Base-by-base conservation (phyloP, 1,284 basidiomycete genomes). In the Volvariella volvacea region DNA sequence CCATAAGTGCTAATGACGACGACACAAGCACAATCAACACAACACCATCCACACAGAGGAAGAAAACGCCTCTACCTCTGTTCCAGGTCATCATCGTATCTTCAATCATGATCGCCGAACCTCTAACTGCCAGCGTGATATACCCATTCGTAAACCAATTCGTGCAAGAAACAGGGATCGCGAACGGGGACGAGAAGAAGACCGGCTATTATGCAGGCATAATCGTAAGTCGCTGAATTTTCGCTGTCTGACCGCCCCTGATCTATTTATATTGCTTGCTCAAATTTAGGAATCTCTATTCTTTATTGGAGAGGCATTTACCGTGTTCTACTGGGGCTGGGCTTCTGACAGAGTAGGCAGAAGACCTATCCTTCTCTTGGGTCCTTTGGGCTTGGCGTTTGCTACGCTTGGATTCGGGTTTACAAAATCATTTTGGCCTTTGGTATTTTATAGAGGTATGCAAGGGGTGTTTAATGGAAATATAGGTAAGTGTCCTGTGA, bases 71-170 rank as follows among this genome's bases (percentile, higher is more conserved):
- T 3, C 57, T 73, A 6, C 73, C 71, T 10, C 65, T 59, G 43
- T 44, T 66, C 21, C 71, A 74, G 47, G 50, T 73, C 4, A 53
- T 61, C 21, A 63, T 70, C 22, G 52, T 70, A 12, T 58, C 63
- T 33, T 50, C 68, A 32, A 66, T 73, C 19, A 68, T 73, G 45
- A 58, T 74, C 30, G 52, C 71, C 4, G 76, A 78, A 52, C 73
- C 75, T 15, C 59, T 78, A 16, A 68, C 71, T 0, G 65, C 59
- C 20, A 60, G 61, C 8, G 71, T 78, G 28, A 76, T 80, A 47
- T 76, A 73, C 43, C 78, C 76, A 1, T 79, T 78, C 54, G 66
- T 79, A 47, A 68, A 61, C 47, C 63, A 75, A 49, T 64, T 74
- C 37, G 64, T 76, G 12, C 55, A 61, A 20, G 66, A 68, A 15